A percentile compares a stretch with the other conserved stretches of the same genome.
phyloP scores from a whole-genome alignment of 1,139 yeast genomes.

The Blastobotrys petasosporus region DNA sequence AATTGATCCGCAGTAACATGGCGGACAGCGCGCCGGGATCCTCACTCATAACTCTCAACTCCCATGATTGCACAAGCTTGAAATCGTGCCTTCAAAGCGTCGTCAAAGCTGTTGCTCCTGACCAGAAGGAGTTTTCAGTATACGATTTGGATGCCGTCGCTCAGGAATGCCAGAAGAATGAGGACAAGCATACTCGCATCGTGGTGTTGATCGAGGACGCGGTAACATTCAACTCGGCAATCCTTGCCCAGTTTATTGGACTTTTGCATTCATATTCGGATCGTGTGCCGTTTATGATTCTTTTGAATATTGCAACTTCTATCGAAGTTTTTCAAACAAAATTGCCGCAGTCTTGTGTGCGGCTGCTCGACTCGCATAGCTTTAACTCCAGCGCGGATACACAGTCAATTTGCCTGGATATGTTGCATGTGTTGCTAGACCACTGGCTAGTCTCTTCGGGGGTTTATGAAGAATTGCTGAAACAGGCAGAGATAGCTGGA shows the following conservation, averaged over 20 bases:
- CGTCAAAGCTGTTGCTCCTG: constrained; percentile 27
- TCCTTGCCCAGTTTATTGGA: constrained; percentile 46
- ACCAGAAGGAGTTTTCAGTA: constrained; percentile 34
- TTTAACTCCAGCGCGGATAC: constrained; percentile 13
- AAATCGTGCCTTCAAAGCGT: constrained; percentile 36
- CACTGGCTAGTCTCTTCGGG: constrained; percentile 25
- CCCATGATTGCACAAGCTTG: constrained; percentile 34
- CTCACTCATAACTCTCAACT: constrained; percentile 27
- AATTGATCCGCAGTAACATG: constrained; percentile 24
- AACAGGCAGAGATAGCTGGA: constrained; percentile 25
- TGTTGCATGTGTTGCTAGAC: constrained; percentile 17
- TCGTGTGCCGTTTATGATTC: constrained; percentile 40
- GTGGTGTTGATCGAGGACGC: constrained; percentile 58
- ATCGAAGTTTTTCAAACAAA: constrained; percentile 40
- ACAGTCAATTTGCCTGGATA: constrained; percentile 14
- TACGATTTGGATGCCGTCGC: constrained; percentile 50
- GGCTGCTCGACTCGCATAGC: constrained; percentile 23
- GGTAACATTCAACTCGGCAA: constrained; percentile 49
- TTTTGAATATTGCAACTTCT: constrained; percentile 53
- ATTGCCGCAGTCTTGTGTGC: constrained; percentile 32
- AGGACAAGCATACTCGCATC: constrained; percentile 30
- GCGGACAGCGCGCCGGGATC: constrained; percentile 11
- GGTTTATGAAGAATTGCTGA: constrained; percentile 19
- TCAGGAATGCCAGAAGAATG: constrained; percentile 26
- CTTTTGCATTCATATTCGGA: constrained; percentile 39